Conservation (phyloP, 2,329 filamentous ascomycete species). For the Aureobasidium leucospermi region DNA sequence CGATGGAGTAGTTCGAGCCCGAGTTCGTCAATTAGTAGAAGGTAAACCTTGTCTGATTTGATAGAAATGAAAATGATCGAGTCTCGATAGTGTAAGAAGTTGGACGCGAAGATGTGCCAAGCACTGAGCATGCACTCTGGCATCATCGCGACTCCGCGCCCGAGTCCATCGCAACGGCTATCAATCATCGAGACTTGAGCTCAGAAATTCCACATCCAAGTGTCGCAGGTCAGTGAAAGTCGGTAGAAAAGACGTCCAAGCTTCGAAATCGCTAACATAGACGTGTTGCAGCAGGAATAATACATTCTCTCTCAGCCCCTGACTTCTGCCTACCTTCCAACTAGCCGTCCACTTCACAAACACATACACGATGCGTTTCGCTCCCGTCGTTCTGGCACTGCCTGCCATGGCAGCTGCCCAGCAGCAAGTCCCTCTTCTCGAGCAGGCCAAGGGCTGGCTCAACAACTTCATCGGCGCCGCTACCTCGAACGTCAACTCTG, state of each 20-base stretch:
- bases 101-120: not conserved
- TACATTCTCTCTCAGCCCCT: not conserved
- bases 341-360: not conserved
- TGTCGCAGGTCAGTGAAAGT: constrained; percentile 8
- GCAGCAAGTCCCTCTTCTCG: constrained; percentile 54
- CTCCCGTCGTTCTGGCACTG: constrained; percentile 44
- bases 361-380: constrained; percentile 42
- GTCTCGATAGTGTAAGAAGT: no score
- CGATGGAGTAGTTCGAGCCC: no score
- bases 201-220: not conserved
- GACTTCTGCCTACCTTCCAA: not conserved
- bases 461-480: constrained; percentile 49
- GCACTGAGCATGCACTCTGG: not conserved
- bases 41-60: no score
- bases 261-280: not conserved
- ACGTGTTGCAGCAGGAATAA: not conserved
- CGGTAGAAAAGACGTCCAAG: not conserved
- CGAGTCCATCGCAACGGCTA: not conserved
- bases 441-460: constrained; percentile 50
- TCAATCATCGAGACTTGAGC: not conserved
- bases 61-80: no score
- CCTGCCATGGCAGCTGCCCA: constrained; percentile 46
- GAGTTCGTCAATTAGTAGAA: no score
- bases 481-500: constrained; percentile 42
- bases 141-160: not conserved